Conservation (phyloP, 2,329 filamentous ascomycete species). For the Penicillium janthinellum region DNA sequence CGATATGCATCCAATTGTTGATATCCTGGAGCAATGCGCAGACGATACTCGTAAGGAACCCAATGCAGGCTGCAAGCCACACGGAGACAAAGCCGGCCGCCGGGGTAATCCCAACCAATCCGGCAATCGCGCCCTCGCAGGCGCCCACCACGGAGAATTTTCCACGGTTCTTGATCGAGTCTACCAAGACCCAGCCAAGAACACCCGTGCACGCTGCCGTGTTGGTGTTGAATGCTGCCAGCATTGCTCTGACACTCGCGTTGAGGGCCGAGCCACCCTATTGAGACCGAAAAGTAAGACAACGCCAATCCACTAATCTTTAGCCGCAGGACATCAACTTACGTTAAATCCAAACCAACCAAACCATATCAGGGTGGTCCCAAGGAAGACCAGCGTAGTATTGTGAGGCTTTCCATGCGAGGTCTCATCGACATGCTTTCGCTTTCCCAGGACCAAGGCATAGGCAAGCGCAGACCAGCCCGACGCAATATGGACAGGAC, state of each 20-base stretch:
- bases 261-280: conserved; percentile 57
- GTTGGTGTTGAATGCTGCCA: conserved; percentile 61
- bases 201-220: conserved; percentile 57
- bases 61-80: conserved; percentile 59
- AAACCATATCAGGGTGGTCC: conserved; percentile 56
- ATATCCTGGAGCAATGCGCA: conserved; percentile 54
- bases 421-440: conserved; percentile 56
- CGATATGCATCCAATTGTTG: conserved; percentile 57
- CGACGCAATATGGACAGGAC: conserved; percentile 73
- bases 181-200: conserved; percentile 57
- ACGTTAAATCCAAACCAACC: conserved; percentile 62
- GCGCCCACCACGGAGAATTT: conserved; percentile 59
- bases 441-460: conserved; percentile 71
- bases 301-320: not conserved
- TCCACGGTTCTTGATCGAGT: conserved; percentile 54
- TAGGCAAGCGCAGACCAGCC: conserved; percentile 73
- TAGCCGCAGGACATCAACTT: conserved; percentile 6
- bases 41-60: conserved; percentile 56
- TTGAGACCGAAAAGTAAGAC: not conserved
- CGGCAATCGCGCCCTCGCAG: conserved; percentile 61
- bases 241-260: conserved; percentile 55
- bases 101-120: conserved; percentile 63
- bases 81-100: conserved; percentile 56
- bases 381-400: conserved; percentile 71
- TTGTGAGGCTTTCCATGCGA: conserved; percentile 66